Evolutionary conservation across 192 early-diverging fungal genomes (phyloP).

Genomic region (Dissophora ornata): DNA sequence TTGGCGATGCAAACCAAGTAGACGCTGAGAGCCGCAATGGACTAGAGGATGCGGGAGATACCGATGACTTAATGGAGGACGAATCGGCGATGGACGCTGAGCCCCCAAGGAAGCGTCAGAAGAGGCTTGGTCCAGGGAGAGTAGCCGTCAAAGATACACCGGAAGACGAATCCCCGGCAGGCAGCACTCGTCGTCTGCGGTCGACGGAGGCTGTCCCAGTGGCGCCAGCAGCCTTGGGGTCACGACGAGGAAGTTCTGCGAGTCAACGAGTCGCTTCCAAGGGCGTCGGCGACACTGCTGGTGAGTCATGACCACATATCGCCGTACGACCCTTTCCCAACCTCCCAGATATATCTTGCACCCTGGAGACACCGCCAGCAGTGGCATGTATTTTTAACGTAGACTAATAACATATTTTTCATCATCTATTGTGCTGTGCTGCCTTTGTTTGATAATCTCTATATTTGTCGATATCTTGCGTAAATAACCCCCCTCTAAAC

Average conservation of each 20-base stretch:
- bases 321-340: background rate
- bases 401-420: too few species aligned
- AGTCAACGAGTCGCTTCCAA: constrained; percentile 1
- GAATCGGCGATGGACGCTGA: background rate
- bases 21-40: background rate
- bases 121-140: background rate
- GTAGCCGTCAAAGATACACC: background rate
- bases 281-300: constrained; percentile 8
- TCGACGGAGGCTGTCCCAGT: constrained; percentile 14
- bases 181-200: constrained; percentile 23
- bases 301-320: constrained; percentile 14
- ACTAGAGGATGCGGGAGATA: background rate
- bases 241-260: constrained; percentile 22
- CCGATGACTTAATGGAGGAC: background rate
- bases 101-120: constrained; percentile 28
- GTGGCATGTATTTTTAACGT: too few species aligned
- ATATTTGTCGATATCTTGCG: too few species aligned
- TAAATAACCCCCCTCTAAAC: too few species aligned
- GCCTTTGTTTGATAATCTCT: too few species aligned
- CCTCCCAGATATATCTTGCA: too few species aligned
- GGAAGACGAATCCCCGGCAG: background rate
- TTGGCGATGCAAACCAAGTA: background rate
- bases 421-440: too few species aligned
- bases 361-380: too few species aligned
- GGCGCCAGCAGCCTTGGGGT: background rate